Base-by-base conservation (phyloP, 768 basidiomycete species). In the Kwoniella newhampshirensis region DNA sequence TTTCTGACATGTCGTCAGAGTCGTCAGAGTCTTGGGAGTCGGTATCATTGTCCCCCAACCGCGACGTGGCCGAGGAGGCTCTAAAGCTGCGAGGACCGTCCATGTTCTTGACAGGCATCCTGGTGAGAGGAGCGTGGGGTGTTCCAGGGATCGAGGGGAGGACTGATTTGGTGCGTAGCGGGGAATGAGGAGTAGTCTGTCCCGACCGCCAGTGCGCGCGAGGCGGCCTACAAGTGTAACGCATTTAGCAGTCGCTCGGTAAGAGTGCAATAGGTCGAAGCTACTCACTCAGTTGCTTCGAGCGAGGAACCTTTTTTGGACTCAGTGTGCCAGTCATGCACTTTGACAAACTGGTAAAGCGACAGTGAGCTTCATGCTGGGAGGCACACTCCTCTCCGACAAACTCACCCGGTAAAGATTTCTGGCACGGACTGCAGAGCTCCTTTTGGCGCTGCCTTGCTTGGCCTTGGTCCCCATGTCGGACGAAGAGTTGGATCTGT, bases 401-500 rank as follows among this genome's bases (percentile, higher is more conserved):
- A 21, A 17, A 60, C 70, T 46, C 26, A 75, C 72, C 28, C 87
- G 90, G 78, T 96, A 96, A 68, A 96, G 66, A 79, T 97, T 97
- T 54, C 93, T 83, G 4, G 93, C 88, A 69, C 86, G 88, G 8
- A 86, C 84, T 43, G 89, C 86, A 15, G 85, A 81, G 60, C 82
- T 85, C 60, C 90, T 79, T 58, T 89, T 82, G 13, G 88, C 87
- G 3, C 87, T 84, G 0, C 87, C 89, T 15, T 88, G 90, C 76
- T 30, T 86, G 80, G n/a, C n/a, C 41, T 46, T 53, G 8, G 39
- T 37, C 3, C 36, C 27, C 41, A 88, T 75, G 47, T 93, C 91
- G n/a, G 89, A 88, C 54, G 89, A 64, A 6, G 88, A 90, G 69
- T 71, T 45, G 43, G 61, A 59, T 57, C 68, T n/a, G 12, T 35